Conservation (phyloP, 768 basidiomycete species). For the Russula sp. region DNA sequence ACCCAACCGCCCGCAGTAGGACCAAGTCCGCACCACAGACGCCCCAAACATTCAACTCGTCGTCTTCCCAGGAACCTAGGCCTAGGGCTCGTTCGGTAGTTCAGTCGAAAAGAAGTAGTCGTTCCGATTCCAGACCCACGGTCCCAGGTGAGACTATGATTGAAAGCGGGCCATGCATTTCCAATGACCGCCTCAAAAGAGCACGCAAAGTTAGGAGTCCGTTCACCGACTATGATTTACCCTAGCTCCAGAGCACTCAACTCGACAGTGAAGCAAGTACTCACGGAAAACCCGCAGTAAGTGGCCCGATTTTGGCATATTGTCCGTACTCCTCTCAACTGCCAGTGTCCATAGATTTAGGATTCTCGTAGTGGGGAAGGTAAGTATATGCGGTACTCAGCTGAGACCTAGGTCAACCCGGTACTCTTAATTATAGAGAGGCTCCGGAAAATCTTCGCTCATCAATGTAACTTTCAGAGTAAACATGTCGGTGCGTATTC, state of each 20-base stretch:
- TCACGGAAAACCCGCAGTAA: neutral
- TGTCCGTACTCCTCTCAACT: neutral
- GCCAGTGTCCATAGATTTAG: conserved; percentile 1
- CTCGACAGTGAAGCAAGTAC: neutral
- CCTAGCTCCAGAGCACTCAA: neutral
- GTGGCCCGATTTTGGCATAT: neutral
- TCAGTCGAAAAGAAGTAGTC: no score
- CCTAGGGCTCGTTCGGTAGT: neutral
- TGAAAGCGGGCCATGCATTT: neutral
- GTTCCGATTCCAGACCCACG: neutral
- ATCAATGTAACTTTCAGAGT: neutral
- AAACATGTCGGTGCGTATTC: neutral
- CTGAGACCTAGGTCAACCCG: neutral
- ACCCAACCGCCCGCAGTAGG: neutral
- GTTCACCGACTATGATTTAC: neutral
- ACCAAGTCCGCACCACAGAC: neutral
- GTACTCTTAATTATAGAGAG: neutral
- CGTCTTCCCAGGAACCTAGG: neutral
- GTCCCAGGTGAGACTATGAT: neutral
- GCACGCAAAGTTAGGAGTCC: neutral
- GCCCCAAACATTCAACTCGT: neutral
- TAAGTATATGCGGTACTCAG: neutral
- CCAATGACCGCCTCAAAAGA: neutral
- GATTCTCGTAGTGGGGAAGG: conserved; percentile 7
- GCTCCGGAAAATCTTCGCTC: conserved; percentile 6